Percentiles rank a stretch among this genome's conserved stretches.
Evolutionary conservation across 345 rosid species (phyloP).

Genomic region (Kernera saxatilis): DNA sequence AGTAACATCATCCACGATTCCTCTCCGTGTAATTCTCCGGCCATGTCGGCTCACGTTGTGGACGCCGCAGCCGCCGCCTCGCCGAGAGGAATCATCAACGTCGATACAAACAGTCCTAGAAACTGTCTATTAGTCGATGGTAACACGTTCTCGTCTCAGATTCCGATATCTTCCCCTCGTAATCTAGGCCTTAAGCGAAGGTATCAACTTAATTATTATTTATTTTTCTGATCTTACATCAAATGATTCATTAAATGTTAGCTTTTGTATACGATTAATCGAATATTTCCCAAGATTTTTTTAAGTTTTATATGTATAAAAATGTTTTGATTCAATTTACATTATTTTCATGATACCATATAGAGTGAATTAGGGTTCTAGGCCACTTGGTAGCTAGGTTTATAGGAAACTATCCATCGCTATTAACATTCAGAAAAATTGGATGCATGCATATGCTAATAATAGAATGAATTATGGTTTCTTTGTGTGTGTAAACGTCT

Average conservation of each 20-base stretch:
- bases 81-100: slow-evolving; percentile 40
- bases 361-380: slow-evolving; percentile 23
- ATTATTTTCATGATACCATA: background rate
- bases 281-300: background rate
- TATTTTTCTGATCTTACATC: background rate
- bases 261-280: background rate
- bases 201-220: slow-evolving; percentile 20
- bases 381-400: slow-evolving; percentile 1
- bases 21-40: slow-evolving; percentile 43
- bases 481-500: background rate
- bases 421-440: background rate
- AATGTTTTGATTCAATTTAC: background rate
- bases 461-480: slow-evolving; percentile 2
- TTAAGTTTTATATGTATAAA: background rate
- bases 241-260: background rate
- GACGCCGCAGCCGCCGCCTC: slow-evolving; percentile 29
- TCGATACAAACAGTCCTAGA: slow-evolving; percentile 25
- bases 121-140: slow-evolving; percentile 23
- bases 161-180: slow-evolving; percentile 80
- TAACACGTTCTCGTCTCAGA: slow-evolving; percentile 26
- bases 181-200: slow-evolving; percentile 89
- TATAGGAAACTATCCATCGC: slow-evolving; percentile 4
- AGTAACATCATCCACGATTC: slow-evolving; percentile 29
- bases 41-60: slow-evolving; percentile 19
- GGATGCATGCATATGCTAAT: slow-evolving; percentile 9